These are phyloP conservation scores for Aphanomyces cochlioides DNA, from an alignment of 352 stramenopile species.

Conservation along the genomic window DNA sequence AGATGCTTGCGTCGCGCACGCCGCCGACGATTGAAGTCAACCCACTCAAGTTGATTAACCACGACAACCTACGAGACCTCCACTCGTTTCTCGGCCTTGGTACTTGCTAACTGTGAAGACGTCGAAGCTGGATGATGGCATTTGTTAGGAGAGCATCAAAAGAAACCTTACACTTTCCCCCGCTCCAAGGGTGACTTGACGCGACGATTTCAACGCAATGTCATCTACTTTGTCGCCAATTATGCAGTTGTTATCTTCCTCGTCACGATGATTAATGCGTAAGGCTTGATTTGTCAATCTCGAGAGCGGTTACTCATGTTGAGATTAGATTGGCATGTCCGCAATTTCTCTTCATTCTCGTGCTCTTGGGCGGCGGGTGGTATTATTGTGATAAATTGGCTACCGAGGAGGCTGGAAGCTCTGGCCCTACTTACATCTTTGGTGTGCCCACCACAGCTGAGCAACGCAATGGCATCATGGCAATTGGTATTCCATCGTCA, in stretches of 20 bases:
- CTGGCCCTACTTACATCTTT: constrained; percentile 6
- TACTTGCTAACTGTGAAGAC: not conserved
- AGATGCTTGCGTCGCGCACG: not conserved
- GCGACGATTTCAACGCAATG: constrained; percentile 27
- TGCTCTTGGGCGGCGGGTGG: constrained; percentile 22
- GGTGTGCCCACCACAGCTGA: constrained; percentile 20
- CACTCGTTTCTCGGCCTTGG: constrained; percentile 20
- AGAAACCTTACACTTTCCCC: constrained; percentile 19
- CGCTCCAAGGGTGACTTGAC: constrained; percentile 9
- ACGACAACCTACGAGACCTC: constrained; percentile 30
- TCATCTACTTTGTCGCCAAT: constrained; percentile 27
- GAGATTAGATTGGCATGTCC: constrained; percentile 4
- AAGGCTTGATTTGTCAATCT: not conserved
- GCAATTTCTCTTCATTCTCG: constrained; percentile 25
- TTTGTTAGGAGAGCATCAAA: constrained; percentile 8
- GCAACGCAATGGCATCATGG: constrained; percentile 24
- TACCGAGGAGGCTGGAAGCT: not conserved
- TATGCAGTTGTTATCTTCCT: constrained; percentile 21
- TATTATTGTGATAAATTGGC: constrained; percentile 25
- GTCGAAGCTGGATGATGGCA: not conserved
- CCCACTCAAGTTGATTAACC: constrained; percentile 23
- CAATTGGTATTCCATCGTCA: not conserved
- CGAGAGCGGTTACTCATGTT: not conserved
- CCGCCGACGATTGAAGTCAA: constrained; percentile 22
- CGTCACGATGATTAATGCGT: constrained; percentile 26